Evolutionary conservation across 225 moss, liverwort and hornwort genomes (phyloP), one percentile per base, ranked within the genome.

Genomic region (Physcomitrium patens): DNA sequence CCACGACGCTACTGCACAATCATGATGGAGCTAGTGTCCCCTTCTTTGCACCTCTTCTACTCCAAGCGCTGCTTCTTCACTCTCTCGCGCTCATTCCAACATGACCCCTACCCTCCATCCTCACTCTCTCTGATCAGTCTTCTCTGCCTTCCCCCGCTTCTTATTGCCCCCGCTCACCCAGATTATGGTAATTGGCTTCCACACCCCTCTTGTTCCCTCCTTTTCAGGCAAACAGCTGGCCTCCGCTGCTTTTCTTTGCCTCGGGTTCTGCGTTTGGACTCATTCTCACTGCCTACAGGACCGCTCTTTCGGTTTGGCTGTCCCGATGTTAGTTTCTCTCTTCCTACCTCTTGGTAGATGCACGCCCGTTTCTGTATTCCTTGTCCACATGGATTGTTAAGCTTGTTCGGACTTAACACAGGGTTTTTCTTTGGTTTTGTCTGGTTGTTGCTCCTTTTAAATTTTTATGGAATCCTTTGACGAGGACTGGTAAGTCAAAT

Each of bases 211-310:
- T 24, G 23, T 61, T 60, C n/a, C 20, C 37, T 73, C 9, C 50
- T 37, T 63, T 63, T 51, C 42, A 19, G 54, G 18, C 54, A 54
- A n/a, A 16, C 5, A 31, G 31, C 76, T 41, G 16, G 60, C 76
- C 60, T 19, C 63, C 31, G 41, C 59, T 42, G 65, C 51, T 60
- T 50, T 71, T 66, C 22, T 44, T 42, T 66, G 26, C 57, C 84
- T 84, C 77, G 84, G 84, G 77, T 23, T 69, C 12, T 54, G 84
- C 72, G 80, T 80, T 65, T 65, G 80, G 84, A 84, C 84, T 77
- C 6, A 10, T 80, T 84, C 84, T 54, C 55, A n/a, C 60, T 49
- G 60, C 60, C 77, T 77, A 77, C 77, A 80, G 80, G 84, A 55
- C 80, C 55, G 47, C 53, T 59, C 47, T 22, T 16, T 27, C 24